A percentile compares a stretch with the other conserved stretches of the same genome.
Conservation (phyloP, 1,284 basidiomycete species). For the Polyporus tsugae region DNA sequence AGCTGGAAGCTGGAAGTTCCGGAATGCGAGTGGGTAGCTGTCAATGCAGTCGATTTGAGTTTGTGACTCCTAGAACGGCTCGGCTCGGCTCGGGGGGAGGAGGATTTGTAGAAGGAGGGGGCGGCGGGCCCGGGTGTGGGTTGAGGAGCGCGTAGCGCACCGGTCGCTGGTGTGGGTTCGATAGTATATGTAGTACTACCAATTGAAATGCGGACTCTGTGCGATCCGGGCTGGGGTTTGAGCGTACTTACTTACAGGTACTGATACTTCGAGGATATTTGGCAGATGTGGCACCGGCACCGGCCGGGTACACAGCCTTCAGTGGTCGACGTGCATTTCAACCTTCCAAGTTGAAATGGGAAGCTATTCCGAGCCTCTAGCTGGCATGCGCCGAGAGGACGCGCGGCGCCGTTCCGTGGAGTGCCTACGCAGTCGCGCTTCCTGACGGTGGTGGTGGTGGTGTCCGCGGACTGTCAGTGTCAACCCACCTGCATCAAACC, state of each 20-base stretch:
- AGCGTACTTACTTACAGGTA: background rate
- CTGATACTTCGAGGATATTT: background rate
- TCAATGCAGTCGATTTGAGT: background rate
- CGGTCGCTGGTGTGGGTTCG: background rate
- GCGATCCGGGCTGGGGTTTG: background rate
- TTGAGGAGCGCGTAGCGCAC: background rate
- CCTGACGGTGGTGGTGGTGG: no score
- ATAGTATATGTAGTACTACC: no score
- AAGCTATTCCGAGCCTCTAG: background rate
- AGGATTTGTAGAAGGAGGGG: background rate
- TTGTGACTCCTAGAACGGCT: background rate
- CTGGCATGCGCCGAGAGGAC: background rate
- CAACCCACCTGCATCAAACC: background rate
- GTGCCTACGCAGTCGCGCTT: no score
- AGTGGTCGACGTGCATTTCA: no score
- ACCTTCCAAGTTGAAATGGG: no score
- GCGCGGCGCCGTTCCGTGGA: no score
- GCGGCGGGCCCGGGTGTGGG: background rate
- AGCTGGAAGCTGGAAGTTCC: no score
- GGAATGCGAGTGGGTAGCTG: background rate
- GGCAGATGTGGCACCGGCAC: background rate
- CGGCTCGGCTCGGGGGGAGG: background rate
- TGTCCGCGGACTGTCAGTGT: background rate
- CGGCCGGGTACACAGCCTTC: background rate
- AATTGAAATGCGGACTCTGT: background rate